Evolutionary conservation across 2,329 filamentous ascomycete species (phyloP), one percentile per base, ranked within the genome.

Genomic region (Pseudofabraea citricarpa): DNA sequence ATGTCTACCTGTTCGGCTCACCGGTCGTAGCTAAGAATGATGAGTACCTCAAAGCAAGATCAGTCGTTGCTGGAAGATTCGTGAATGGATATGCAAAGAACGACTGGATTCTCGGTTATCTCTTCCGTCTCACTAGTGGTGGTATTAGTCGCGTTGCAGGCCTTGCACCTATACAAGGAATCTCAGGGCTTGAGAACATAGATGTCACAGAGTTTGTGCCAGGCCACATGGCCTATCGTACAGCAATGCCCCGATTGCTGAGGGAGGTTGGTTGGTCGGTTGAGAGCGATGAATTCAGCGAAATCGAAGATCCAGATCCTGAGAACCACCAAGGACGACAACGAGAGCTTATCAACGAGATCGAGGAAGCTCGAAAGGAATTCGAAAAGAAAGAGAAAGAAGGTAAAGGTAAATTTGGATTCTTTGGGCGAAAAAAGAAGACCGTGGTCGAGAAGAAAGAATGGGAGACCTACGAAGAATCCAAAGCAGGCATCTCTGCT

Each of bases 291-390:
- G 91, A 97, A 61, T 98, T 97, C 60, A 83, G 79, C 1, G 93
- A 98, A 65, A 97, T 98, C 47, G 93, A 97, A 62, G 93, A 98
- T 54, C 90, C 93, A 0, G 93, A 98, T 58, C 93, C 93, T 0
- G 93, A 97, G 0, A 91, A 95, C 54, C 91, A 97, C 65, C 76
- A 80, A 40, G 77, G 89, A 61, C 77, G 90, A 37, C 93, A 98
- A 65, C 78, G 90, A 44, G 91, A 97, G 65, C 77, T 98, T 32
- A 95, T 98, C 61, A 90, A 86, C 56, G 93, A 98, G 66, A 95
- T 98, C 41, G 91, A 97, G 62, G 90, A 95, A 65, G 93, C 93
- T 6, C 80, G 93, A 27, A 90, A 85, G 60, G 82, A 93, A 57
- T 75, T 95, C 3, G 90, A 95, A 57, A 83, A 80, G 60, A 86